These are phyloP conservation scores for Notholithocarpus densiflorus DNA, from an alignment of 306 rosid species.

Conservation along the genomic window DNA sequence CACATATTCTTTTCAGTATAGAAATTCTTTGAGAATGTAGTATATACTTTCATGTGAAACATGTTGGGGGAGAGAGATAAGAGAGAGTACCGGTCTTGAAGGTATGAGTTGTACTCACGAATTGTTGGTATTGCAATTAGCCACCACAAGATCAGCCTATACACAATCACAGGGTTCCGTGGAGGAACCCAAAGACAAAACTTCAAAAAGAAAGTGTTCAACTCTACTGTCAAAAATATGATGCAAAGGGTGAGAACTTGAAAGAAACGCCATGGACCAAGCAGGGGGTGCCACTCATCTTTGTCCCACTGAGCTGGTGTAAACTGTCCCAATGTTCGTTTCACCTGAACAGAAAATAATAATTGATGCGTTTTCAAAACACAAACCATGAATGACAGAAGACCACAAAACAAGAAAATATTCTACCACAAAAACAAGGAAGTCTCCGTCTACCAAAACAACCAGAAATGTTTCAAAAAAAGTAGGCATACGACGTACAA, in stretches of 20 bases:
- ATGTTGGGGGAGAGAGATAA: conserved; percentile 7
- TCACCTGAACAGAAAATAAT: conserved; percentile 49
- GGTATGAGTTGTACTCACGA: conserved; percentile 94
- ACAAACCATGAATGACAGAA: not conserved
- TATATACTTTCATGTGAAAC: not conserved
- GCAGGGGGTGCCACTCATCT: conserved; percentile 98
- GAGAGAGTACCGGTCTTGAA: conserved; percentile 81
- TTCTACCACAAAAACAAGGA: not conserved
- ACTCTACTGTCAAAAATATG: conserved; percentile 90
- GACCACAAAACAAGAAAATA: not conserved
- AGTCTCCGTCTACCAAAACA: no score
- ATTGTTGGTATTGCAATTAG: conserved; percentile 94
- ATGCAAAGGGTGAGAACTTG: conserved; percentile 91
- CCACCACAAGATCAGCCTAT: conserved; percentile 98
- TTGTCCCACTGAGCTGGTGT: conserved; percentile 99
- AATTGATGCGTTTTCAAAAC: conserved; percentile 3
- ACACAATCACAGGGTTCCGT: conserved; percentile 79
- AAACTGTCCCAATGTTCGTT: conserved; percentile 86
- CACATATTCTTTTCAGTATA: not conserved
- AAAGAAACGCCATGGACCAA: conserved; percentile 95
- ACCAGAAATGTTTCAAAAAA: no score
- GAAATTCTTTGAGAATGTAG: not conserved
- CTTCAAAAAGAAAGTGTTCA: conserved; percentile 94
- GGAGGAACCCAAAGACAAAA: conserved; percentile 97
- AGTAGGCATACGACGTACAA: no score